Evolutionary conservation across 2,329 filamentous ascomycete genomes (phyloP).

Genomic region (Tolypocladium pustulatum): DNA sequence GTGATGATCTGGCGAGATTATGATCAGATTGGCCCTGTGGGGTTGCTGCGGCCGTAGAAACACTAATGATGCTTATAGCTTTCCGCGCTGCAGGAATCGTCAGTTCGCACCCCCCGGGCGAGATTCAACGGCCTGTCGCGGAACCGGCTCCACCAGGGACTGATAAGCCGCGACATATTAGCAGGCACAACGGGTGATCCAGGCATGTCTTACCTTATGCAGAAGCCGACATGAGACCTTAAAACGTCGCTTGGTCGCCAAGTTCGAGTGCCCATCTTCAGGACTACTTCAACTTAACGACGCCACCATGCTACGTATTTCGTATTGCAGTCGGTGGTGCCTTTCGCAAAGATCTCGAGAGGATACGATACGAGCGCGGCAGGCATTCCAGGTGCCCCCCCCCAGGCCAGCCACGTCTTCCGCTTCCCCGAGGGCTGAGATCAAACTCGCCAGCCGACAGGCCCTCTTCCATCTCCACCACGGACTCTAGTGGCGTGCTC

Average conservation of each 20-base stretch:
- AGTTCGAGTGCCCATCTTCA: neutral
- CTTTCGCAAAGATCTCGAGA: neutral
- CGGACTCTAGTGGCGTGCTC: neutral
- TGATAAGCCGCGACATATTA: neutral
- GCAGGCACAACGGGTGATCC: neutral
- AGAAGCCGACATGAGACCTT: neutral
- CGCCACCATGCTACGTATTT: neutral
- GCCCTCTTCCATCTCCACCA: neutral
- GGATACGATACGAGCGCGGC: neutral
- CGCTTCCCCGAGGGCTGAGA: neutral
- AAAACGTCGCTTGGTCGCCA: neutral
- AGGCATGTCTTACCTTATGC: neutral
- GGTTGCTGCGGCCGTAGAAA: neutral
- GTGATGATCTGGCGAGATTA: neutral
- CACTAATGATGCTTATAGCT: neutral
- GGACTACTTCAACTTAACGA: neutral
- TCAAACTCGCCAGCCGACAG: neutral
- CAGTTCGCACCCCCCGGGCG: neutral
- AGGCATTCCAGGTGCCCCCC: neutral
- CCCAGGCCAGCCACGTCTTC: neutral
- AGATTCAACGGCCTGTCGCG: neutral
- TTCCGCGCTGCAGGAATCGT: neutral
- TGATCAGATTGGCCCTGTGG: neutral
- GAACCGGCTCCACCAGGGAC: neutral
- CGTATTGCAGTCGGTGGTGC: neutral